A percentile compares a stretch with the other conserved stretches of the same genome.
These are phyloP conservation scores for Neoarthrinium moseri DNA, from an alignment of 2,329 filamentous ascomycete genomes.

Conservation along the genomic window DNA sequence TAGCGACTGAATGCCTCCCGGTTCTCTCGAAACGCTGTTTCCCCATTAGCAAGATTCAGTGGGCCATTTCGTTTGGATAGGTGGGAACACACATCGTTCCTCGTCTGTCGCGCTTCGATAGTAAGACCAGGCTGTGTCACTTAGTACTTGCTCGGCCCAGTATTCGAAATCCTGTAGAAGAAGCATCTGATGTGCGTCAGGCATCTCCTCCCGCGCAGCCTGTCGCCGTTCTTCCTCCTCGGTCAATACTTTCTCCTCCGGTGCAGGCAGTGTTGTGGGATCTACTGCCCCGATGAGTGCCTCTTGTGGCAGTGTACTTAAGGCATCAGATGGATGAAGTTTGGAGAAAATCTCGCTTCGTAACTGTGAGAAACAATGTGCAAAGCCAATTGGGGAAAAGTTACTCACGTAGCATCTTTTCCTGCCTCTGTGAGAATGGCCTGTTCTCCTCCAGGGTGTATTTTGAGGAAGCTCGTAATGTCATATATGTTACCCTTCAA, in stretches of 20 bases:
- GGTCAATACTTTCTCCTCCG: background rate
- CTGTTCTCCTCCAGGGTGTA: background rate
- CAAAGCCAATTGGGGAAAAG: too few relatives aligned
- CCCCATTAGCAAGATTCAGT: background rate
- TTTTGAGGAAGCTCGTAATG: background rate
- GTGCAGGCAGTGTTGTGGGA: background rate
- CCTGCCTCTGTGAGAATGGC: conserved; percentile 2
- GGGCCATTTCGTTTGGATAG: too few relatives aligned
- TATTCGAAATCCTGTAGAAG: conserved; percentile 2
- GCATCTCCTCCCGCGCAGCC: background rate
- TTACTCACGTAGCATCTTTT: background rate
- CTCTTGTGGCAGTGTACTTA: background rate
- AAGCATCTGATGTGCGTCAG: background rate
- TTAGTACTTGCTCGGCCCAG: conserved; percentile 2
- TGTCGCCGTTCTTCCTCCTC: background rate
- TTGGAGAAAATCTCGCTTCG: background rate
- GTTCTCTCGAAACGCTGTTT: background rate
- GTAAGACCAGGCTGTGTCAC: background rate
- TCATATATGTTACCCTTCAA: conserved; percentile 1
- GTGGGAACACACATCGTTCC: background rate
- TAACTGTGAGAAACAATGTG: too few relatives aligned
- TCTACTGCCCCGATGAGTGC: background rate
- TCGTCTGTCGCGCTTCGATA: conserved; percentile 3
- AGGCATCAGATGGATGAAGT: background rate
- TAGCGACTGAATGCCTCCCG: background rate